Conservation (phyloP, 1,284 basidiomycete genomes). For the Ustilago nuda region DNA sequence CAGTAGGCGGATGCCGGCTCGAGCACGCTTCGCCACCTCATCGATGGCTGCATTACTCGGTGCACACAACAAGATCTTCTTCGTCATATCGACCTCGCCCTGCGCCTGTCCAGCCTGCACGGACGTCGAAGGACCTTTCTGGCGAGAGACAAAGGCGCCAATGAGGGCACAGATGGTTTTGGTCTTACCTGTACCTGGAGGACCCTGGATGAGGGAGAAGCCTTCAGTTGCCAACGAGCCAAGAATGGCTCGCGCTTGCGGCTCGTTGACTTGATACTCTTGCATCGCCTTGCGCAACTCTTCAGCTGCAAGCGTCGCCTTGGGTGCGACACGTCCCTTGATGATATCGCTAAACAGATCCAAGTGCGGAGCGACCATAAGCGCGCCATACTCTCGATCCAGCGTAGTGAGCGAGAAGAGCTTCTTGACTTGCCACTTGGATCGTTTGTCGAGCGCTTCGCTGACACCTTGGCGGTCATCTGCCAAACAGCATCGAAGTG, state of each 20-base stretch:
- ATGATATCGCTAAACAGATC: slow-evolving; percentile 81
- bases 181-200: slow-evolving; percentile 98
- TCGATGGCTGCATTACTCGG: slow-evolving; percentile 99
- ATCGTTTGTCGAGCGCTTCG: slow-evolving; percentile 72
- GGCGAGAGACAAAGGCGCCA: slow-evolving; percentile 79
- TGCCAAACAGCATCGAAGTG: slow-evolving; percentile 71
- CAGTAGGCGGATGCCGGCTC: slow-evolving; percentile 78
- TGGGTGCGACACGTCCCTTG: slow-evolving; percentile 74
- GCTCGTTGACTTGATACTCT: slow-evolving; percentile 85
- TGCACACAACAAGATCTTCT: slow-evolving; percentile 91
- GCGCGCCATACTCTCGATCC: slow-evolving; percentile 89
- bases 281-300: slow-evolving; percentile 75
- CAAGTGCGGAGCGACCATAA: slow-evolving; percentile 84
- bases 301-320: slow-evolving; percentile 72
- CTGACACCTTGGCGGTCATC: slow-evolving; percentile 69
- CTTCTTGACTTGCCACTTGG: slow-evolving; percentile 81
- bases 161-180: slow-evolving; percentile 97
- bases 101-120: slow-evolving; percentile 35
- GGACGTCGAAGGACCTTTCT: slow-evolving; percentile 44
- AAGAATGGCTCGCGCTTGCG: slow-evolving; percentile 90
- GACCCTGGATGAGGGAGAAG: slow-evolving; percentile 94
- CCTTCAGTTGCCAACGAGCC: slow-evolving; percentile 80
- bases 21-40: slow-evolving; percentile 89
- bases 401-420: slow-evolving; percentile 90
- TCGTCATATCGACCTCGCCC: slow-evolving; percentile 57